Percentiles rank a stretch among this genome's conserved stretches.
phyloP scores from a whole-genome alignment of 2,329 filamentous ascomycete species.

The Lasiodiplodia gonubiensis region DNA sequence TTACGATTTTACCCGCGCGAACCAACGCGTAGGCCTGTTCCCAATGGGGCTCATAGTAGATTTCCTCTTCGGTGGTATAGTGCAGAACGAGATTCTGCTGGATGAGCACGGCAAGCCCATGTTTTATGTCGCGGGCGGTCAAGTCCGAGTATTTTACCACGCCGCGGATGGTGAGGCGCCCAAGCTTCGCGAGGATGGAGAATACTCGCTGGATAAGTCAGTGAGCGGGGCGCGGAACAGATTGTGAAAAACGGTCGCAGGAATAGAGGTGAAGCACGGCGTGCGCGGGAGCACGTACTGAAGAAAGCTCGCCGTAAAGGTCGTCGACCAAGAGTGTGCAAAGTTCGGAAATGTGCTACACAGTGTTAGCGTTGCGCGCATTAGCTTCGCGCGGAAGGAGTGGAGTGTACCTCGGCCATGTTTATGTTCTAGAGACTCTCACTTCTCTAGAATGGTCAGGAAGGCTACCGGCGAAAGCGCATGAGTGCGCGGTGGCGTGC shows the following conservation, averaged over 20 bases:
- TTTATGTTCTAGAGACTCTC: constrained; percentile 29
- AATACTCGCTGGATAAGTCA: constrained; percentile 74
- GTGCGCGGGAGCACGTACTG: constrained; percentile 64
- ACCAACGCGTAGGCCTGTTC: constrained; percentile 80
- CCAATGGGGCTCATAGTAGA: constrained; percentile 84
- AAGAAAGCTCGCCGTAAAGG: constrained; percentile 87
- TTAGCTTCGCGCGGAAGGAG: neutral
- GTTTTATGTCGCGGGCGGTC: constrained; percentile 74
- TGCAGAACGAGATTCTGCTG: constrained; percentile 88
- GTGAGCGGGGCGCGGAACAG: neutral
- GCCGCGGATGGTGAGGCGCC: constrained; percentile 73
- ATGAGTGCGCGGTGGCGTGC: constrained; percentile 22
- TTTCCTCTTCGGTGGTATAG: constrained; percentile 66
- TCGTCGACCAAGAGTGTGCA: constrained; percentile 89
- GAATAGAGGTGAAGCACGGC: neutral
- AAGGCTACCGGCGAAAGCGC: constrained; percentile 23
- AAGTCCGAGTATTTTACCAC: constrained; percentile 76
- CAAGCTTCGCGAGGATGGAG: constrained; percentile 75
- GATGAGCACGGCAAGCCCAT: constrained; percentile 81
- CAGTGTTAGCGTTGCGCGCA: constrained; percentile 14
- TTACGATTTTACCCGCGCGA: constrained; percentile 79
- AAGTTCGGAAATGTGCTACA: constrained; percentile 81
- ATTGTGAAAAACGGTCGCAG: neutral
- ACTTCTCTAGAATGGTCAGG: constrained; percentile 28
- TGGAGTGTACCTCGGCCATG: constrained; percentile 25